Evolutionary conservation across 192 early-diverging fungal species (phyloP).

Genomic region (Entomortierella beljakovae): DNA sequence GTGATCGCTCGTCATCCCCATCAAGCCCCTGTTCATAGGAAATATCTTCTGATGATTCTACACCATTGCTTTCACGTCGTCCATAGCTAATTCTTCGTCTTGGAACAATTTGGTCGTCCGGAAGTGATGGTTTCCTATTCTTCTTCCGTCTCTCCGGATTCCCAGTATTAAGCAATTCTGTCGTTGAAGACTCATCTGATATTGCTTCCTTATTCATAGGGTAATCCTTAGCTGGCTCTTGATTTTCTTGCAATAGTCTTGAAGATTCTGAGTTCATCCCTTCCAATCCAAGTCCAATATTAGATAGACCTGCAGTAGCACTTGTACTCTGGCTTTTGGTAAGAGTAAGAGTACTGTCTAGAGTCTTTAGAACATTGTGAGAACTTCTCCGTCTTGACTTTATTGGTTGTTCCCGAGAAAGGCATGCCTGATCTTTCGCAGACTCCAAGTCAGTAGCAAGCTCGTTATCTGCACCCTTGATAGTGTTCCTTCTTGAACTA

Average conservation of each 20-base stretch:
- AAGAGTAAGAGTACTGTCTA: background rate
- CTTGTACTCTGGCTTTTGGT: conserved; percentile 17
- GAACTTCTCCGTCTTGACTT: conserved; percentile 33
- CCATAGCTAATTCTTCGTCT: conserved; percentile 17
- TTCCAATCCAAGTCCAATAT: conserved; percentile 19
- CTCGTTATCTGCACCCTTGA: background rate
- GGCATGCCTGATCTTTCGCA: background rate
- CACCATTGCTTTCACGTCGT: conserved; percentile 5
- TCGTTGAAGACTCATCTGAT: conserved; percentile 12
- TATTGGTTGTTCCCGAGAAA: conserved; percentile 6
- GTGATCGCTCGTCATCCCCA: conserved; percentile 44
- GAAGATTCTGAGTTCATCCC: background rate
- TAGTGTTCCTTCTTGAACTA: background rate
- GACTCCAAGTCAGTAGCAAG: background rate
- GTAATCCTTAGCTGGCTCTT: background rate
- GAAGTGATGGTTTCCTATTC: background rate
- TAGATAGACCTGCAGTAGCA: conserved; percentile 2
- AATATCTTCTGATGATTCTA: background rate
- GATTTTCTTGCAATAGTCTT: background rate
- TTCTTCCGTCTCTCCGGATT: conserved; percentile 14
- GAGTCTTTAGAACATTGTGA: conserved; percentile 16
- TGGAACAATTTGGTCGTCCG: conserved; percentile 19
- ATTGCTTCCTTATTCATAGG: background rate
- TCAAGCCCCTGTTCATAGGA: conserved; percentile 14
- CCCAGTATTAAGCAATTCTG: background rate